Evolutionary conservation across 2,329 filamentous ascomycete species (phyloP), one percentile per base, ranked within the genome.

Genomic region (Aspergillus texensis): DNA sequence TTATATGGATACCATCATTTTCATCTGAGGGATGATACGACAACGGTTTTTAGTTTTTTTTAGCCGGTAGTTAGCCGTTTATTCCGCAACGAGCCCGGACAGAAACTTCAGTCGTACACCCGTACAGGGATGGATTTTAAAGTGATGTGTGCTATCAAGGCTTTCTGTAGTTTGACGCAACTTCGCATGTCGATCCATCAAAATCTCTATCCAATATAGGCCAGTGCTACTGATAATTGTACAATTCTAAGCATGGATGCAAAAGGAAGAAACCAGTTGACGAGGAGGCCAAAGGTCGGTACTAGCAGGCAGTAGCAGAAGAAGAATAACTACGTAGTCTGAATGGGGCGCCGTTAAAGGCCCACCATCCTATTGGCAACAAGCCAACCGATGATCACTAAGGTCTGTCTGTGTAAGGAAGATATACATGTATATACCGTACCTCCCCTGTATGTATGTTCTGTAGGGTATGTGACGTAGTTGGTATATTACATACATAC

Each of bases 1-100:
- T 63, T 60, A 58, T 61, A 65, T 61, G 63, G 54, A 60, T 58
- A 62, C 58, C 61, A 57, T 54, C 54, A 46, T 45, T 61, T 58
- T 63, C 56, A 58, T 58, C 26, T 26, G 32, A 45, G 58, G 39
- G 45, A 60, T 62, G 55, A 61, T 64, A 48, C 41, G 62, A 53
- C 54, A 34, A 39, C 26, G 50, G 54, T 45, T 59, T 26, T 36
- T 45, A 10, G n/a, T 24, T 14, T 45, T 21, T 45, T 45, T 21
- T 24, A 60, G 30, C 28, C 54, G 30, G 39, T 48, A 14, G 6
- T 36, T 26, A 36, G 41, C 24, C 30, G 26, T 45, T 55, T 55
- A 24, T 11, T 52, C 32, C 16, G 52, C 32, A 16, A 39, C n/a
- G 50, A 54, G 11, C 14, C 21, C 52, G 14, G 16, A n/a, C 26